Conservation (phyloP, 805 yeast species). For the Yamadazyma nakazawae region DNA sequence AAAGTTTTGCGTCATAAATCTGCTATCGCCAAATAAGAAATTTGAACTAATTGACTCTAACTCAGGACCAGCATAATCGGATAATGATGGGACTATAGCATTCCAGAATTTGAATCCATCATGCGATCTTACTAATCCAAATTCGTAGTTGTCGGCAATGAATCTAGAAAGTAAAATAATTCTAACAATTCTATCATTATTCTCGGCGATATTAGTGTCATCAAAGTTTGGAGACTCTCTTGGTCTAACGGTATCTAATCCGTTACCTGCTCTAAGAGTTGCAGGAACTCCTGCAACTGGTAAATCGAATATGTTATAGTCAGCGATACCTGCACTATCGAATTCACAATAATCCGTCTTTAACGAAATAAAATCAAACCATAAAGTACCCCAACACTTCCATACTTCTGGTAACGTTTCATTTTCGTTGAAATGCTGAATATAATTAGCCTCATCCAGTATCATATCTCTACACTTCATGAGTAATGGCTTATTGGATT, state of each 20-base stretch:
- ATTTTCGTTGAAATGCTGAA: slow-evolving; percentile 52
- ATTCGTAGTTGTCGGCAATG: slow-evolving; percentile 49
- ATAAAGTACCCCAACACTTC: slow-evolving; percentile 82
- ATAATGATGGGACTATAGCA: slow-evolving; percentile 22
- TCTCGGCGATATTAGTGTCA: slow-evolving; percentile 26
- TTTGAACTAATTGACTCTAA: slow-evolving; percentile 17
- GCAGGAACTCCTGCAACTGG: slow-evolving; percentile 57
- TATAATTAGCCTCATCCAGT: slow-evolving; percentile 30
- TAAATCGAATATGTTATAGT: slow-evolving; percentile 53
- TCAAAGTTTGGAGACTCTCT: slow-evolving; percentile 21
- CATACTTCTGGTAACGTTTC: slow-evolving; percentile 73
- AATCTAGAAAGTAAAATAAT: slow-evolving; percentile 49
- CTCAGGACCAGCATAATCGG: slow-evolving; percentile 14
- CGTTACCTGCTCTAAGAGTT: slow-evolving; percentile 13
- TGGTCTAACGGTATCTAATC: slow-evolving; percentile 9
- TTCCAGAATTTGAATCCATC: slow-evolving; percentile 45
- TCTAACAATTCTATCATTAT: slow-evolving; percentile 50
- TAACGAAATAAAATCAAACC: slow-evolving; percentile 62
- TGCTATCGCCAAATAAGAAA: slow-evolving; percentile 37
- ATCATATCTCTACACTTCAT: slow-evolving; percentile 19
- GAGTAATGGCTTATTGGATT: slow-evolving; percentile 23
- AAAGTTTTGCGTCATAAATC: slow-evolving; percentile 41
- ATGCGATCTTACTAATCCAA: slow-evolving; percentile 50
- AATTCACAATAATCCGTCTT: slow-evolving; percentile 52
- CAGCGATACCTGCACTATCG: slow-evolving; percentile 55